phyloP scores from a whole-genome alignment of 176 grass and related monocot genomes.

The Oryza nivara region DNA sequence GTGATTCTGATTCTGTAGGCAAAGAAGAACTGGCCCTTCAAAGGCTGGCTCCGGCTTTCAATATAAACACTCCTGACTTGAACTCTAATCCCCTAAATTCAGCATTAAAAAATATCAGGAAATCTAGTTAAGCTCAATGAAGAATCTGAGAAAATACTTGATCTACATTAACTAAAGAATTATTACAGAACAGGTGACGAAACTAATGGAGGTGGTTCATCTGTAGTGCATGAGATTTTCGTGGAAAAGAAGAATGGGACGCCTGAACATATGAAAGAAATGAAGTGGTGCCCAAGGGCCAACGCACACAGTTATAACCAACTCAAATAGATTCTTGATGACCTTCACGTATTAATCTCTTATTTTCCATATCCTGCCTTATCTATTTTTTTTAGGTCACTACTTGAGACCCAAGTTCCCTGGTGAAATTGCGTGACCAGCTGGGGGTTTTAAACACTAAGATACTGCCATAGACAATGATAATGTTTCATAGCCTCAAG shows the following conservation, averaged over 20 bases:
- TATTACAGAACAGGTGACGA: not conserved
- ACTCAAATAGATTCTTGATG: not conserved
- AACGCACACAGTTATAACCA: constrained; percentile 2
- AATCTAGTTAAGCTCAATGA: not conserved
- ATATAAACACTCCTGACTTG: constrained; percentile 94
- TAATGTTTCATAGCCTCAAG: not conserved
- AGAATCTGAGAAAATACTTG: constrained; percentile 2
- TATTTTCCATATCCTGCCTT: not conserved
- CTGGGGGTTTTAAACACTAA: not conserved
- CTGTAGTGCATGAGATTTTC: not conserved
- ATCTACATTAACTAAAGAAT: not conserved
- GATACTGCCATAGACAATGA: not conserved
- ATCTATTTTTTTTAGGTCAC: not conserved
- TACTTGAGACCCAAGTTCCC: constrained; percentile 7
- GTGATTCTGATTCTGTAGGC: constrained; percentile 88
- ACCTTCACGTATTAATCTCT: not conserved
- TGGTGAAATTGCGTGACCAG: not conserved
- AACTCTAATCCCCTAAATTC: constrained; percentile 73
- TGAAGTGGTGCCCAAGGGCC: not conserved
- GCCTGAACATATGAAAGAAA: constrained; percentile 34
- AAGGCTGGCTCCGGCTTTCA: constrained; percentile 72
- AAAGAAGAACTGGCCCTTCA: constrained; percentile 86
- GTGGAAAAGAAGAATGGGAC: not conserved
- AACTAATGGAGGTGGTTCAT: not conserved
- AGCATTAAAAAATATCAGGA: constrained; percentile 34